Base-by-base conservation (phyloP, 129 eudicot species). In the Flaveria trinervia region DNA sequence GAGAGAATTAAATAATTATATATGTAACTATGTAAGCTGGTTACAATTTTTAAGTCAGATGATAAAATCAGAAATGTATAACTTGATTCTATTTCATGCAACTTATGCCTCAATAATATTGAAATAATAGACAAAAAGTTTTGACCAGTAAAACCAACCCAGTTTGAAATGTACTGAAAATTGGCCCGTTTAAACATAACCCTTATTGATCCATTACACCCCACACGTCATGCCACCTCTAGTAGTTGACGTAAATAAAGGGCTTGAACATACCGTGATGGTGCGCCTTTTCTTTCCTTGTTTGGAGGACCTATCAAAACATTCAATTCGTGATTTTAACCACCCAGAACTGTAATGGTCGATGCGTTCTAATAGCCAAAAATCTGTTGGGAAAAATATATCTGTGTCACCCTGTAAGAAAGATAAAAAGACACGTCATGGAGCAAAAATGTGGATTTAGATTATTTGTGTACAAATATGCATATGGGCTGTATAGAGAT, bases 341-440 rank as follows among this genome's bases (percentile, higher is more conserved):
- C 92, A 89, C 62, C 96, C 97, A 55, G 98, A 89, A 71, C 96
- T 85, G 71, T 94, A 89, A 74, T 94, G 98, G 70, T 94, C 98
- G 25, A 94, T 87, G 41, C 89, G 85, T 75, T 91, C 98, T 80
- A 94, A 78, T 74, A 91, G 93, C 89, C 89, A 89, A 82, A 94
- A 94, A 72, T 94, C 97, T 30, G 97, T 94, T 15, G 98, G 98
- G 76, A 91, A 94, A 85, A 94, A 94, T 76, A 94, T 89, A 85
- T 94, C 98, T 48, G 98, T 92, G 78, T 94, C 97, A 69, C 98
- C 98, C 97, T 91, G 89, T 77, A 65, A 43, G 26, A 41, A 67
- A 70, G 36, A 72, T 36, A 36, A 36, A 36, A 25, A 10, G 33
- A 60, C 39, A 62, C 20, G 5, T 60, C 68, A 26, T 41, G 10